Percentiles rank a stretch among this genome's conserved stretches.
phyloP scores from a whole-genome alignment of 805 yeast species.

The Saturnispora hagleri region DNA sequence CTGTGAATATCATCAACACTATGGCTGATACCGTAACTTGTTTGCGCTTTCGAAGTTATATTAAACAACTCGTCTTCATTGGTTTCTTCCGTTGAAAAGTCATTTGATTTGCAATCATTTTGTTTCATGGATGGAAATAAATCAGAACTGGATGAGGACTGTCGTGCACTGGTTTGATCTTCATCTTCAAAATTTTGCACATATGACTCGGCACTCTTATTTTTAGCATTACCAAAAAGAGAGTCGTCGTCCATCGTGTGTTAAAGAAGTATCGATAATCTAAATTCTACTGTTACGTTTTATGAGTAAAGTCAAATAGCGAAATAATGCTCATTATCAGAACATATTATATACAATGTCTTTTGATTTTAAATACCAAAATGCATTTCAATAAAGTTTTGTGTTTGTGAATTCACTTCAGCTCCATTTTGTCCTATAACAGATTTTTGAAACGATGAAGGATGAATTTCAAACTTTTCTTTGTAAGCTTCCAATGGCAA shows the following conservation, averaged over 20 bases:
- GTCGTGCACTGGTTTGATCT: neutral
- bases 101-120: neutral
- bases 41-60: neutral
- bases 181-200: neutral
- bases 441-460: neutral
- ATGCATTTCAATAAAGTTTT: neutral
- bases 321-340: neutral
- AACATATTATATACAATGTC: neutral
- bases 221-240: constrained; percentile 1
- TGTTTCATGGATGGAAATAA: constrained; percentile 1
- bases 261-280: neutral
- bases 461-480: neutral
- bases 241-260: constrained; percentile 3
- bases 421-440: neutral
- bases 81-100: neutral
- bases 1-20: constrained; percentile 15
- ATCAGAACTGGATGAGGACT: neutral
- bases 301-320: neutral
- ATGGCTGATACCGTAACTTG: neutral
- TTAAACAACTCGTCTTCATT: neutral
- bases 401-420: neutral
- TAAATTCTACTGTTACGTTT: neutral
- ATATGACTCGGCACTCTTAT: neutral
- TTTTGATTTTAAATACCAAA: neutral
- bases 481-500: neutral